These are phyloP conservation scores for Calonectria crousiana DNA, from an alignment of 2,329 filamentous ascomycete genomes.

Conservation along the genomic window DNA sequence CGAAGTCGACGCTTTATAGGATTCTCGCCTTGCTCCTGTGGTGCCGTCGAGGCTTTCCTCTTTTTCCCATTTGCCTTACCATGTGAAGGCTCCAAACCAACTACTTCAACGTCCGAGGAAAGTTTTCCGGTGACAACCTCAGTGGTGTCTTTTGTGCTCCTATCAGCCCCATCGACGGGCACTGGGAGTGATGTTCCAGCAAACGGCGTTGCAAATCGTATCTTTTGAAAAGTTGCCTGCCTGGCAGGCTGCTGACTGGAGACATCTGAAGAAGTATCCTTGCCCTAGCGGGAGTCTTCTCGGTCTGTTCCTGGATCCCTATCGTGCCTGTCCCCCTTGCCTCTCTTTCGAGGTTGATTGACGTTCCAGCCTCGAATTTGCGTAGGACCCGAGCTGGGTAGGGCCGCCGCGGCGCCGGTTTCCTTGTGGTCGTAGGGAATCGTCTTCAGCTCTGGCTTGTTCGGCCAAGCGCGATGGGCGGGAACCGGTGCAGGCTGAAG, in stretches of 20 bases:
- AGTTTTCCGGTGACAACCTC: background rate
- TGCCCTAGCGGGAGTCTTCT: slow-evolving; percentile 55
- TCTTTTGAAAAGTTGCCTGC: slow-evolving; percentile 33
- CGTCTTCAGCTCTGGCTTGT: slow-evolving; percentile 67
- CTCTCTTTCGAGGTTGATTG: slow-evolving; percentile 54
- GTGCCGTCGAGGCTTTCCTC: background rate
- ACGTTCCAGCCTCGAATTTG: slow-evolving; percentile 70
- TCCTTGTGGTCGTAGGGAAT: slow-evolving; percentile 72
- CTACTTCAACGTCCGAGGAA: background rate
- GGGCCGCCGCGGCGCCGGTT: slow-evolving; percentile 65
- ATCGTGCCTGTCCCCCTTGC: slow-evolving; percentile 50
- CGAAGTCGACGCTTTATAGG: slow-evolving; percentile 38
- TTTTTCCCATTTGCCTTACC: slow-evolving; percentile 2
- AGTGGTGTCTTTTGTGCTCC: background rate
- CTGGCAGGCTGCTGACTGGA: slow-evolving; percentile 29
- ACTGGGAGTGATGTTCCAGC: slow-evolving; percentile 29
- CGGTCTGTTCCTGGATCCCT: slow-evolving; percentile 49
- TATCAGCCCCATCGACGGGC: background rate
- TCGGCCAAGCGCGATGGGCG: slow-evolving; percentile 60
- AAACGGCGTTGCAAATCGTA: slow-evolving; percentile 43
- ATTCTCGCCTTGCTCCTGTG: slow-evolving; percentile 23
- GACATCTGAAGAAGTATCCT: slow-evolving; percentile 42
- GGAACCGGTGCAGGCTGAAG: slow-evolving; percentile 70
- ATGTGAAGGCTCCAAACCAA: background rate
- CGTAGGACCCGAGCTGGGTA: slow-evolving; percentile 67